phyloP scores from a whole-genome alignment of 768 basidiomycete genomes.

The Collybiopsis luxurians region DNA sequence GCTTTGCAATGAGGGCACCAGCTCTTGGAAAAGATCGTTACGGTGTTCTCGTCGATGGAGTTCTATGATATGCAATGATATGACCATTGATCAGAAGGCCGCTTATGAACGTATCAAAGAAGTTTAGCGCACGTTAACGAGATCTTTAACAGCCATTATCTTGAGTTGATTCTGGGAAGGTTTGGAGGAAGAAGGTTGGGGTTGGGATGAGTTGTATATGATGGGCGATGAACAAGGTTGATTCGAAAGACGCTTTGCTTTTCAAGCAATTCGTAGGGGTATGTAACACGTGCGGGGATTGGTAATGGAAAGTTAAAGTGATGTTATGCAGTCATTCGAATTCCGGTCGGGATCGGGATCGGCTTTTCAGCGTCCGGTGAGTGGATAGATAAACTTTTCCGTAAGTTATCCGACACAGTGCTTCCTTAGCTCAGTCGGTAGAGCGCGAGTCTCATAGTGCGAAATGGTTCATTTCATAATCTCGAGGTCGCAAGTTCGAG shows the following conservation, averaged over 20 bases:
- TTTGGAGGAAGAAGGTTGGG: not conserved
- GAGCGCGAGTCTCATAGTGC: not conserved
- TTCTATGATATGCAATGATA: constrained; percentile 28
- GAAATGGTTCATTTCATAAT: not conserved
- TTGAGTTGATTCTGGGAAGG: not conserved
- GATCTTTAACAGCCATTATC: constrained; percentile 4
- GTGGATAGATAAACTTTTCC: too few relatives aligned
- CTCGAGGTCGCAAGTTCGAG: not conserved
- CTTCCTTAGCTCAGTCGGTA: constrained; percentile 7
- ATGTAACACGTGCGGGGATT: too few relatives aligned
- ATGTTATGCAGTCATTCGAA: too few relatives aligned
- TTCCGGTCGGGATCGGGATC: too few relatives aligned
- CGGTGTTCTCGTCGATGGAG: constrained; percentile 46
- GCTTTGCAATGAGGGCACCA: constrained; percentile 50
- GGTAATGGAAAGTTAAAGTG: too few relatives aligned
- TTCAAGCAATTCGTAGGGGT: too few relatives aligned
- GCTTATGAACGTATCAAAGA: too few relatives aligned
- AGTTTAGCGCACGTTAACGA: constrained; percentile 3
- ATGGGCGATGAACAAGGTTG: not conserved
- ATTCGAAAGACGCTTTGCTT: too few relatives aligned
- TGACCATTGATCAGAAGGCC: too few relatives aligned
- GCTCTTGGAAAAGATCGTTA: constrained; percentile 61
- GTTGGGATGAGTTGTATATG: not conserved
- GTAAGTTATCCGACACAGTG: not conserved
- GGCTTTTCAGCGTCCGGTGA: too few relatives aligned